Conservation (phyloP, 257 asterid species). For the Coffea canephora region DNA sequence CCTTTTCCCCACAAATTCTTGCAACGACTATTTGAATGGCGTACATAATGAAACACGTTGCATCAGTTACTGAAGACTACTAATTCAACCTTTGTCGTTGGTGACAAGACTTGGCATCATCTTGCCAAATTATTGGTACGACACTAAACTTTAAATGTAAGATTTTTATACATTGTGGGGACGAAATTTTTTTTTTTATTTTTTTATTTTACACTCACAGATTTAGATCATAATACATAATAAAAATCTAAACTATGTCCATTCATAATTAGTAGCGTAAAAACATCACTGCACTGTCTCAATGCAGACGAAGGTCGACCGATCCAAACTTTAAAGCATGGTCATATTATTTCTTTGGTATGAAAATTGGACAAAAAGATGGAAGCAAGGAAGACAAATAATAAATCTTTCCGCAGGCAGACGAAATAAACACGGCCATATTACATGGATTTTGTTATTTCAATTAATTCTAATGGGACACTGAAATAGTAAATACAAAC, state of each 20-base stretch:
- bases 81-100: neutral
- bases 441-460: neutral
- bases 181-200: too few species aligned
- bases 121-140: neutral
- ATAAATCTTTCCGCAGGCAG: too few species aligned
- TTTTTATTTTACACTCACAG: too few species aligned
- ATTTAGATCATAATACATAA: too few species aligned
- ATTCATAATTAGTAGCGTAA: too few species aligned
- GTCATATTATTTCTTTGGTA: neutral
- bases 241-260: too few species aligned
- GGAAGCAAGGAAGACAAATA: too few species aligned
- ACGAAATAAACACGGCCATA: neutral
- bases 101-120: neutral
- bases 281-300: too few species aligned
- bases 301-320: too few species aligned
- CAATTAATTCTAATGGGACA: neutral
- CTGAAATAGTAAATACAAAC: neutral
- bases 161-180: too few species aligned
- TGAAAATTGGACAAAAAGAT: neutral
- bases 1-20: conserved; percentile 5
- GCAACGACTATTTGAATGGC: conserved; percentile 2
- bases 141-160: too few species aligned
- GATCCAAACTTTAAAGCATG: too few species aligned
- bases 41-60: neutral
- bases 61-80: neutral